Evolutionary conservation across 2,329 filamentous ascomycete species (phyloP).

Genomic region (Rosellinia necatrix): DNA sequence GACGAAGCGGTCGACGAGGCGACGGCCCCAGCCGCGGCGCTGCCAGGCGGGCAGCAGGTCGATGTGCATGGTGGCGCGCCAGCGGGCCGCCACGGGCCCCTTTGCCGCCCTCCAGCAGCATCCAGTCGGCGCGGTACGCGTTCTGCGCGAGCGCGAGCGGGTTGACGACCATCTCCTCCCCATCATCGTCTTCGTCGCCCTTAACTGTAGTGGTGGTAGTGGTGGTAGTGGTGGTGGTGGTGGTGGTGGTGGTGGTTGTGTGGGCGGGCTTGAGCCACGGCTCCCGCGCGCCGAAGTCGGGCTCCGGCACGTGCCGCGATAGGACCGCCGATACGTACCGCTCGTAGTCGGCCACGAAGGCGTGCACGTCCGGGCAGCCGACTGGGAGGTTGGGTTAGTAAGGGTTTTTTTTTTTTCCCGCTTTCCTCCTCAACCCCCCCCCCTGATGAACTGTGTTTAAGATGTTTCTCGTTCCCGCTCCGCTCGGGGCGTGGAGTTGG

Average conservation of each 20-base stretch:
- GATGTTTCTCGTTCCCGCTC: no score
- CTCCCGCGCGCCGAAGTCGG: constrained; percentile 38
- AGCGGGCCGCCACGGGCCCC: constrained; percentile 41
- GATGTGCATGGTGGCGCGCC: constrained; percentile 55
- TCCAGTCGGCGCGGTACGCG: constrained; percentile 47
- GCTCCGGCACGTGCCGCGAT: constrained; percentile 33
- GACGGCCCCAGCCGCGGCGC: constrained; percentile 51
- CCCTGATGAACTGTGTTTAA: no score
- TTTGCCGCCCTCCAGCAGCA: constrained; percentile 48
- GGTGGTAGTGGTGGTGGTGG: no score
- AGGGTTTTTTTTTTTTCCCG: not conserved
- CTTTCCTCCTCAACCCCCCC: no score
- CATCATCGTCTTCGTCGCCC: not conserved
- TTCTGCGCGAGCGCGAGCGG: constrained; percentile 46
- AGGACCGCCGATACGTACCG: constrained; percentile 47
- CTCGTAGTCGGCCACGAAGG: constrained; percentile 46
- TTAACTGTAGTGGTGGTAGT: not conserved
- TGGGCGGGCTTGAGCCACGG: constrained; percentile 34
- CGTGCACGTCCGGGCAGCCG: constrained; percentile 45
- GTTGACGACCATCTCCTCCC: constrained; percentile 34
- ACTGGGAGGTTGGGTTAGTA: constrained; percentile 13
- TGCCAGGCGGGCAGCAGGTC: constrained; percentile 51
- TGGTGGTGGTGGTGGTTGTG: not conserved
- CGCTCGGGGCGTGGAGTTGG: no score
- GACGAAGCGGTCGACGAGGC: constrained; percentile 46